Evolutionary conservation across 2,329 filamentous ascomycete genomes (phyloP), one percentile per base, ranked within the genome.

Genomic region (Scedosporium dehoogii): DNA sequence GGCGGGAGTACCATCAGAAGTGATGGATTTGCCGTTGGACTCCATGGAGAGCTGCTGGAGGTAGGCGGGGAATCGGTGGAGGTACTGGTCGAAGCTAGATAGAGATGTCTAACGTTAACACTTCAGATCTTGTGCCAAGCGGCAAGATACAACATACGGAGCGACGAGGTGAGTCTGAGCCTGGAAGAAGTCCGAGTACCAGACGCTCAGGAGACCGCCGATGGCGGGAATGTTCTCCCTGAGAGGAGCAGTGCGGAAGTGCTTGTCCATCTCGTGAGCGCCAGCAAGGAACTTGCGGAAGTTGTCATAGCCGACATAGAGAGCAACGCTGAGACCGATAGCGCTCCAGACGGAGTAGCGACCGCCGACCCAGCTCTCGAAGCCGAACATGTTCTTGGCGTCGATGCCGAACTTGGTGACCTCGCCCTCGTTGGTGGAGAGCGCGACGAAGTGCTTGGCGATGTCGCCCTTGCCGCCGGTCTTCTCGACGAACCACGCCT

Each of bases 31-130:
- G 73, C 94, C 94, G 77, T 99, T 99, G 65, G 93, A 97, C 82
- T 99, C 94, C 94, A 99, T 99, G 65, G 93, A 97, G 64, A 99
- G 83, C 79, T 99, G 94, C 80, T 99, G 94, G 62, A 99, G 89
- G 81, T 99, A 99, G 69, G 94, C 94, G 44, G 94, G 92, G 88
- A 99, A 97, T 69, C 94, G 91, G 85, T 97, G 92, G 68, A 99
- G 88, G 80, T 99, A 99, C 79, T 99, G 94, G 79, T 99, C 94
- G 76, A 97, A 99, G 63, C 88, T 91, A 67, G 55, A 59, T 27
- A 9, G 10, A 6, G 14, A 59, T 18, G 6, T 18, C 7, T 9
- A 46, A 46, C 60, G 61, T 68, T 59, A 25, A 21, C n/a, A 33
- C 57, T 7, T 48, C 9, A 48, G 7, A 9, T 14, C 44, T 18